These are phyloP conservation scores for Trichophyton benhamiae DNA, from an alignment of 2,329 filamentous ascomycete genomes.

Conservation along the genomic window DNA sequence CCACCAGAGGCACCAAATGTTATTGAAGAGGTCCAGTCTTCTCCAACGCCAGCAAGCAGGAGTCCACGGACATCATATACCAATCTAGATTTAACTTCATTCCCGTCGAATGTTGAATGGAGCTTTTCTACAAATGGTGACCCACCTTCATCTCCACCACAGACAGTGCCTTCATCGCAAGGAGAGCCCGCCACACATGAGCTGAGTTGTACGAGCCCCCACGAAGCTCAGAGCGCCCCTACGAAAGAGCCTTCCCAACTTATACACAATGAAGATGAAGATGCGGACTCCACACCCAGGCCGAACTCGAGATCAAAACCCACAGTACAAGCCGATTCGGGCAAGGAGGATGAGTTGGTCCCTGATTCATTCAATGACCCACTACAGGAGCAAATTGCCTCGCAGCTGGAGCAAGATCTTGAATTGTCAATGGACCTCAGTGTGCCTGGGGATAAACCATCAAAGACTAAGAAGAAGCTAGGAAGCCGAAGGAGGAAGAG, in stretches of 20 bases:
- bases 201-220: background rate
- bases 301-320: background rate
- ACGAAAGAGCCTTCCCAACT: background rate
- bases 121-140: conserved; percentile 16
- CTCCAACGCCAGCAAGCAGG: conserved; percentile 39
- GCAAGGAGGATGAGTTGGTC: conserved; percentile 9
- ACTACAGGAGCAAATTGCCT: conserved; percentile 33
- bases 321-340: background rate
- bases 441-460: conserved; percentile 1
- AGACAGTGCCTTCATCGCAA: background rate
- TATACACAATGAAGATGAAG: background rate
- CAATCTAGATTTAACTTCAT: conserved; percentile 7
- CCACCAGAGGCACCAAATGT: conserved; percentile 29
- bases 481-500: conserved; percentile 23
- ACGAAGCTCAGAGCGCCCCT: background rate
- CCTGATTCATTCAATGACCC: conserved; percentile 30
- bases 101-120: conserved; percentile 10
- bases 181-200: background rate
- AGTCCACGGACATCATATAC: conserved; percentile 3
- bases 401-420: conserved; percentile 35
- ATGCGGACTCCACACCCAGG: background rate
- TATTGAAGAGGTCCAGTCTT: conserved; percentile 38
- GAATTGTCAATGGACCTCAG: conserved; percentile 26
- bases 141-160: conserved; percentile 26
- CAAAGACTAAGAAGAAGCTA: conserved; percentile 4